Evolutionary conservation across 2,329 filamentous ascomycete species (phyloP), one percentile per base, ranked within the genome.

Genomic region (Uncinocarpus reesii): DNA sequence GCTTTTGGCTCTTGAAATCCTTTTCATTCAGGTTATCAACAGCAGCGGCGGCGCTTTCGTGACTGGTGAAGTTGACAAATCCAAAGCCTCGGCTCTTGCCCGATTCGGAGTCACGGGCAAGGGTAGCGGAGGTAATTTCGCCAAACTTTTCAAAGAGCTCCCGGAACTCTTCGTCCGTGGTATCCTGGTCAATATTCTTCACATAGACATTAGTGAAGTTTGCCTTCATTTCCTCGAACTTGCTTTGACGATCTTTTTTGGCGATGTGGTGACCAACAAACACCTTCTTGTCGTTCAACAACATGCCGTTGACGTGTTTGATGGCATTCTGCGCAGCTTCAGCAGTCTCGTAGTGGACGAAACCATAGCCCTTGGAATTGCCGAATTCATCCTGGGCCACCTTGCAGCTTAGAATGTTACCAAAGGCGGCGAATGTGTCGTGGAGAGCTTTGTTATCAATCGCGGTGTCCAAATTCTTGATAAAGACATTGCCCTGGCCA

Each of bases 171-270:
- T 96, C 89, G 53, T 98, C 92, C 51, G 80, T 84, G 55, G 83
- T 86, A 42, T 95, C 90, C 29, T 73, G 63, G 61, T 82, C 80
- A 60, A 98, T 84, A 76, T 98, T 98, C 83, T 98, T 98, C 75
- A 98, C 86, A 74, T 98, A 98, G 71, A 98, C 83, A 71, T 98
- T 98, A 76, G 92, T 98, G 79, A 93, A 98, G 79, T 98, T 98
- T 71, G 92, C 92, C 83, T 98, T 98, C 90, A 98, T 98, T 79
- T 98, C 92, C 76, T 98, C 92, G 61, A 96, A 96, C 76, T 98
- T 98, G 86, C 87, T 95, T 80, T 96, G 92, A 62, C 92, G 90
- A 67, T 98, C 92, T 80, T 96, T 96, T 84, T 96, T 96, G 69
- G 92, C 89, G 63, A 98, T 96, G 74, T 98, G 92, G 73, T 95